Evolutionary conservation across 768 basidiomycete genomes (phyloP).

Genomic region (Tephrocybe rancida): DNA sequence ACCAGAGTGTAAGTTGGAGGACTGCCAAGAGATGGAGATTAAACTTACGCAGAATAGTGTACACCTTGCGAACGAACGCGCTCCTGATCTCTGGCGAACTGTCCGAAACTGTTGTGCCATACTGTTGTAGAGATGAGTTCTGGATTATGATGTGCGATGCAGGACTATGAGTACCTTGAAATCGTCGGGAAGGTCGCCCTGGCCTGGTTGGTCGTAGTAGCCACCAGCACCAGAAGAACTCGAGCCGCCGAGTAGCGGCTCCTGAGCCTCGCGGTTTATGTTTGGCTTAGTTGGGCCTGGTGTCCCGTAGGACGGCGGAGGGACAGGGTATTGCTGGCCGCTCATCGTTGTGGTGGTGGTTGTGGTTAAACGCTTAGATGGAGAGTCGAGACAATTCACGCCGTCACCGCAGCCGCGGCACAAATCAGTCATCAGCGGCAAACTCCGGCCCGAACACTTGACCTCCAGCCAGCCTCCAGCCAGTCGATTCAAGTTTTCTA

Average conservation of each 20-base stretch:
- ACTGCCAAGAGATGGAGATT: not conserved
- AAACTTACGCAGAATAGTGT: slow-evolving; percentile 81
- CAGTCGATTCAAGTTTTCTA: no score
- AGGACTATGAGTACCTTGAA: slow-evolving; percentile 72
- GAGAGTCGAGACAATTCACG: not conserved
- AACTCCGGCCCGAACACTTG: slow-evolving; percentile 8
- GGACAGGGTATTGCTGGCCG: slow-evolving; percentile 49
- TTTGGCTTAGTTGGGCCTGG: slow-evolving; percentile 33
- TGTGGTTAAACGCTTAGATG: not conserved
- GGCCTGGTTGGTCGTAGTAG: slow-evolving; percentile 74
- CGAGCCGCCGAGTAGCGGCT: slow-evolving; percentile 62
- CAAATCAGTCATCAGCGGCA: slow-evolving; percentile 14
- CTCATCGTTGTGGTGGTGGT: slow-evolving; percentile 48
- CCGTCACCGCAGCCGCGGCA: not conserved
- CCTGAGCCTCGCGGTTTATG: slow-evolving; percentile 37
- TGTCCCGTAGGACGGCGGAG: slow-evolving; percentile 64
- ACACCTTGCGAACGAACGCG: slow-evolving; percentile 91
- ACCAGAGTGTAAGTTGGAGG: slow-evolving; percentile 5
- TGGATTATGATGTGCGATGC: not conserved
- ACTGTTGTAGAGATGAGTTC: slow-evolving; percentile 46
- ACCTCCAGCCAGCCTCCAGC: no score
- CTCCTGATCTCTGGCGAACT: slow-evolving; percentile 77
- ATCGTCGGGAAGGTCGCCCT: slow-evolving; percentile 85
- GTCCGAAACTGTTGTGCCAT: slow-evolving; percentile 80
- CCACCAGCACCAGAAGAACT: slow-evolving; percentile 48